Conservation (phyloP, 441 rosid genomes). For the Raphanus hybrid region DNA sequence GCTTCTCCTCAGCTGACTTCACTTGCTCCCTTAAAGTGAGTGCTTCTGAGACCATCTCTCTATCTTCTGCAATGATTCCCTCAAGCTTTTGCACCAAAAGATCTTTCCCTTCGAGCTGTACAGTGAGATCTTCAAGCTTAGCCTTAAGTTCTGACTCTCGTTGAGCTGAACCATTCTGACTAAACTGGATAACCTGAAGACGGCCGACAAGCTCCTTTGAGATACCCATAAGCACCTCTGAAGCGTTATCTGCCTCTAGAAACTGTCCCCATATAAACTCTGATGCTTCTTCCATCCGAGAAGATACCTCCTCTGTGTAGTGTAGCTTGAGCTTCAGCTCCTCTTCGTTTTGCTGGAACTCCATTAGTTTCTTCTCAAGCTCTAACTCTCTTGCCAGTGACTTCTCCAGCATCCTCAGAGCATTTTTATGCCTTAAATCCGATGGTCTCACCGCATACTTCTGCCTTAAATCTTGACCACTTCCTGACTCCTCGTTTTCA, state of each 20-base stretch:
- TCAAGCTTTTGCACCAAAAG: slow-evolving; percentile 57
- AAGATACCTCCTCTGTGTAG: slow-evolving; percentile 72
- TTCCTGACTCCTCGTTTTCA: slow-evolving; percentile 48
- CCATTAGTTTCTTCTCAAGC: slow-evolving; percentile 71
- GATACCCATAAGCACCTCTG: slow-evolving; percentile 84
- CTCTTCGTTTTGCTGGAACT: slow-evolving; percentile 68
- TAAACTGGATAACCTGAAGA: slow-evolving; percentile 73
- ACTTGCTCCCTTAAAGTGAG: slow-evolving; percentile 55
- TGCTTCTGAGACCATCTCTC: slow-evolving; percentile 55
- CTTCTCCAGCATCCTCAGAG: slow-evolving; percentile 78
- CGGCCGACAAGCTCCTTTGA: slow-evolving; percentile 75
- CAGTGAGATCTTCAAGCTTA: slow-evolving; percentile 54
- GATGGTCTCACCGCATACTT: slow-evolving; percentile 48
- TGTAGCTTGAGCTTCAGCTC: slow-evolving; percentile 79
- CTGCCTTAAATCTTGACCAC: slow-evolving; percentile 43
- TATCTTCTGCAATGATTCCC: slow-evolving; percentile 46
- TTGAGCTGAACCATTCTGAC: slow-evolving; percentile 62
- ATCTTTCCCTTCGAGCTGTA: slow-evolving; percentile 59
- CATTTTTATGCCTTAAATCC: slow-evolving; percentile 60
- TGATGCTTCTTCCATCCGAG: slow-evolving; percentile 94
- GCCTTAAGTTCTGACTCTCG: slow-evolving; percentile 66
- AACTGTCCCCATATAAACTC: slow-evolving; percentile 85
- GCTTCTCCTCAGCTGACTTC: slow-evolving; percentile 65
- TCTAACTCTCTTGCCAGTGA: slow-evolving; percentile 78
- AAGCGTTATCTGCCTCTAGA: slow-evolving; percentile 91